Evolutionary conservation across 2,329 filamentous ascomycete species (phyloP).

Genomic region (Verticillium klebahnii): DNA sequence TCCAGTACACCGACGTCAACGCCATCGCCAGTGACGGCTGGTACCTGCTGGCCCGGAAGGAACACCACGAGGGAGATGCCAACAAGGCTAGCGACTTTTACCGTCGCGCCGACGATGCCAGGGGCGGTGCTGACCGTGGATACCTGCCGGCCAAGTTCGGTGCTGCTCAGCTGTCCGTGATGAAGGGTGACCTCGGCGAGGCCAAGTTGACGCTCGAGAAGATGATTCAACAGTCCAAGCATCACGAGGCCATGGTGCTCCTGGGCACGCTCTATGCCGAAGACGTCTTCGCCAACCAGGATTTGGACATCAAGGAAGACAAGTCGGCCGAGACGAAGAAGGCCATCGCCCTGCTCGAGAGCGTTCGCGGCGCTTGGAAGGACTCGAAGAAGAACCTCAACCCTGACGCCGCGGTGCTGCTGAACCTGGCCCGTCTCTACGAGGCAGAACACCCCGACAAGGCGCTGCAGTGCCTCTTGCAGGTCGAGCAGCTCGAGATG

Average conservation of each 20-base stretch:
- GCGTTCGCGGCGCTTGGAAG: conserved; percentile 84
- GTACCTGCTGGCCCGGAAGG: conserved; percentile 89
- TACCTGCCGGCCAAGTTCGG: conserved; percentile 95
- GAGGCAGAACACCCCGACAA: conserved; percentile 83
- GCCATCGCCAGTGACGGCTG: conserved; percentile 96
- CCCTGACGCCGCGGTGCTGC: conserved; percentile 79
- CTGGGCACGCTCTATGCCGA: conserved; percentile 91
- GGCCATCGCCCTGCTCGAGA: conserved; percentile 78
- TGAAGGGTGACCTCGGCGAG: conserved; percentile 80
- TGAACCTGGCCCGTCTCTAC: conserved; percentile 89
- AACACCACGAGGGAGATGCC: conserved; percentile 75
- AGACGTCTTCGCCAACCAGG: conserved; percentile 80
- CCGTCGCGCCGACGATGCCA: conserved; percentile 81
- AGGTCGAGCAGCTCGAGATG: conserved; percentile 87
- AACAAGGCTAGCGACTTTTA: conserved; percentile 82
- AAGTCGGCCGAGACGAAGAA: conserved; percentile 82
- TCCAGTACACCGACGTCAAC: conserved; percentile 93
- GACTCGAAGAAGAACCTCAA: conserved; percentile 80
- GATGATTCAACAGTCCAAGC: conserved; percentile 81
- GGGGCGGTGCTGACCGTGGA: conserved; percentile 85
- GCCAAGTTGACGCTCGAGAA: conserved; percentile 94
- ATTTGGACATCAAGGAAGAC: conserved; percentile 72
- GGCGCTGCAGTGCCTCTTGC: conserved; percentile 83
- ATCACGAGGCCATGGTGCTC: conserved; percentile 84
- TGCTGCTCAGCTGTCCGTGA: conserved; percentile 79